phyloP scores from a whole-genome alignment of 306 rosid genomes.

The Amphicarpaea edgeworthii region DNA sequence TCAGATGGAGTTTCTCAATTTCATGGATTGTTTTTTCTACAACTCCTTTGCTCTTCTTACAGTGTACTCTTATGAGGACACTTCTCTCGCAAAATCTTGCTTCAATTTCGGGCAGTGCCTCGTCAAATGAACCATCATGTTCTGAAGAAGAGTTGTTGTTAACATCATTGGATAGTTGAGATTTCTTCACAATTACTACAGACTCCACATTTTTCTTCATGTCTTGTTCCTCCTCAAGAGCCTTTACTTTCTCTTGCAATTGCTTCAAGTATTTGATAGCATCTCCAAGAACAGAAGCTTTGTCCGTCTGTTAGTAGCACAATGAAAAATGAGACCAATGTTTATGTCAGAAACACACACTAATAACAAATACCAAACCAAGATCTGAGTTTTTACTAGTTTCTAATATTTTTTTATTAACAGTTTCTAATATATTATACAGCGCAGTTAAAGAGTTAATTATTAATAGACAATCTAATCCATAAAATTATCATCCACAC shows the following conservation, averaged over 20 bases:
- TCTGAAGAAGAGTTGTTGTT: slow-evolving; percentile 44
- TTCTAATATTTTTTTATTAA: background rate
- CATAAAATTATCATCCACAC: slow-evolving; percentile 1
- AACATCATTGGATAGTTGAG: slow-evolving; percentile 54
- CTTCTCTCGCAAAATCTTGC: slow-evolving; percentile 79
- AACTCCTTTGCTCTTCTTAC: slow-evolving; percentile 78
- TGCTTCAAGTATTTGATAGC: slow-evolving; percentile 85
- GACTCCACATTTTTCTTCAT: slow-evolving; percentile 67
- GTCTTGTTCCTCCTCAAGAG: slow-evolving; percentile 79
- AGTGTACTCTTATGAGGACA: slow-evolving; percentile 87
- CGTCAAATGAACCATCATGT: slow-evolving; percentile 46
- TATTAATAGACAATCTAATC: background rate
- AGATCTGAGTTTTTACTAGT: background rate
- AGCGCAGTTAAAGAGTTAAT: background rate
- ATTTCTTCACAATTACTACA: slow-evolving; percentile 76
- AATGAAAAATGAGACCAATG: slow-evolving; percentile 11
- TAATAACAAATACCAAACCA: background rate
- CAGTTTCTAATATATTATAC: background rate
- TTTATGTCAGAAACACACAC: background rate
- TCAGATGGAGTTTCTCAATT: slow-evolving; percentile 75
- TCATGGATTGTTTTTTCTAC: slow-evolving; percentile 67
- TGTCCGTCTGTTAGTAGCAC: slow-evolving; percentile 72
- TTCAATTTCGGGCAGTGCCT: slow-evolving; percentile 84
- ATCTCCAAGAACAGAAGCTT: slow-evolving; percentile 96
- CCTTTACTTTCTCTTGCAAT: slow-evolving; percentile 74